Evolutionary conservation across 1,284 basidiomycete genomes (phyloP), one percentile per base, ranked within the genome.

Genomic region (Trichosporon sp.): DNA sequence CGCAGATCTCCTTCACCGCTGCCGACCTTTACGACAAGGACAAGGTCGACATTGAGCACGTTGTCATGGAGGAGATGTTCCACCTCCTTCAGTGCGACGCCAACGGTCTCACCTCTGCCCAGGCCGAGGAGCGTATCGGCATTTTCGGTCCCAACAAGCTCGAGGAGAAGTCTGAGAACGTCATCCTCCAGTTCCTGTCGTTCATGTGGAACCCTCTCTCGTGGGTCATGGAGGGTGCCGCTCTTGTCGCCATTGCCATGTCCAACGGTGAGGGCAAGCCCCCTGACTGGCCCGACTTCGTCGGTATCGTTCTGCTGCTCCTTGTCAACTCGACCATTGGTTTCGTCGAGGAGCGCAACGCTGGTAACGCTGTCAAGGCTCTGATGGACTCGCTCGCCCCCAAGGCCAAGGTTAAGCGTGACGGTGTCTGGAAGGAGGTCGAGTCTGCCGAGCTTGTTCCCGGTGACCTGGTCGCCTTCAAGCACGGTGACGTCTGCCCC

Each of bases 151-250:
- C 92, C 71, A 97, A 98, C 86, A 96, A 90, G 82, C 89, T 98
- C 58, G 92, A 95, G 81, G 83, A 84, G 66, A 92, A 95, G 81
- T 89, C 92, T 71, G 89, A 93, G 80, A 96, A 94, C 69, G 74
- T 71, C 62, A 62, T 74, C 67, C 70, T 76, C 14, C 81, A 96
- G 89, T 96, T 96, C 84, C 84, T 96, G 75, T 88, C 88, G 78
- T 97, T 96, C 86, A 95, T 95, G 92, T 95, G 93, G 93, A 96
- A 96, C 83, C 94, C 94, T 60, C 86, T 97, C 25, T 96, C 94
- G 44, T 98, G 95, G 94, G 95, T 98, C 83, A 99, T 98, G 95
- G 95, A 99, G 82, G 93, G 90, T 72, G 95, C 95, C 62, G 94
- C 95, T 58, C 84, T 97, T 59, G 95, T 98, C 79, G 94, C 95